A percentile compares a stretch with the other conserved stretches of the same genome.
These are phyloP conservation scores for Trichocladium antarcticum DNA, from an alignment of 495 filamentous ascomycete species.

Conservation along the genomic window DNA sequence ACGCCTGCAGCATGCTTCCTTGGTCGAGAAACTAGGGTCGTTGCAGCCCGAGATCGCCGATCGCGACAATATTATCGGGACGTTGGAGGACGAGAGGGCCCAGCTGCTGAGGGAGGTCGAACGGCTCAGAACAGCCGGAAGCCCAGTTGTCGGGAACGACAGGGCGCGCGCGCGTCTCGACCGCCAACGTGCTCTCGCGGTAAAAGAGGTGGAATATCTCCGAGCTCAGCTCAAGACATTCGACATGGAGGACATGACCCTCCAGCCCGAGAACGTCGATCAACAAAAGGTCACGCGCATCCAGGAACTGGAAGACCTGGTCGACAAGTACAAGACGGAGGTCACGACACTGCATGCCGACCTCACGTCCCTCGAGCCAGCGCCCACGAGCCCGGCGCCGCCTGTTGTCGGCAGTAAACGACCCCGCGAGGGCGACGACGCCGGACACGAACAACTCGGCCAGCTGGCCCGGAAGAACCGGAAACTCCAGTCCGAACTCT, in stretches of 20 bases:
- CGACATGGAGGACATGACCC: slow-evolving; percentile 77
- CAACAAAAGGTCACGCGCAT: slow-evolving; percentile 65
- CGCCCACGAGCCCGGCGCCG: slow-evolving; percentile 19
- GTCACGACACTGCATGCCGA: slow-evolving; percentile 61
- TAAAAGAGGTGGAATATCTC: slow-evolving; percentile 89
- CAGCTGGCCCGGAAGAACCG: slow-evolving; percentile 75
- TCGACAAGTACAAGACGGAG: slow-evolving; percentile 84
- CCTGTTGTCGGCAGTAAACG: slow-evolving; percentile 47
- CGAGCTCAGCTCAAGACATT: slow-evolving; percentile 87
- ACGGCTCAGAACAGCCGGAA: slow-evolving; percentile 43
- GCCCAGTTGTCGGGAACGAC: slow-evolving; percentile 35
- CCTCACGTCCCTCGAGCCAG: slow-evolving; percentile 49
- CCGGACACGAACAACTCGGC: slow-evolving; percentile 65
- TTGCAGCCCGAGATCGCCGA: slow-evolving; percentile 69
- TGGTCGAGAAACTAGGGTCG: slow-evolving; percentile 66
- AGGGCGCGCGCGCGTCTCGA: slow-evolving; percentile 62
- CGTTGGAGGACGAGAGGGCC: slow-evolving; percentile 56
- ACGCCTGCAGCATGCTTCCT: slow-evolving; percentile 61
- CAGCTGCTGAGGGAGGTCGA: slow-evolving; percentile 56
- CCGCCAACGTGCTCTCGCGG: slow-evolving; percentile 67
- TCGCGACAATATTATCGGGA: slow-evolving; percentile 65
- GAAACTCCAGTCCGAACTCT: slow-evolving; percentile 67
- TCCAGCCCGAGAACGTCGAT: slow-evolving; percentile 68
- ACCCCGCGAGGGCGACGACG: slow-evolving; percentile 41
- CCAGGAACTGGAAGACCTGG: slow-evolving; percentile 66